Conservation (phyloP, 2,329 filamentous ascomycete species). For the Byssoonygena ceratinophila region DNA sequence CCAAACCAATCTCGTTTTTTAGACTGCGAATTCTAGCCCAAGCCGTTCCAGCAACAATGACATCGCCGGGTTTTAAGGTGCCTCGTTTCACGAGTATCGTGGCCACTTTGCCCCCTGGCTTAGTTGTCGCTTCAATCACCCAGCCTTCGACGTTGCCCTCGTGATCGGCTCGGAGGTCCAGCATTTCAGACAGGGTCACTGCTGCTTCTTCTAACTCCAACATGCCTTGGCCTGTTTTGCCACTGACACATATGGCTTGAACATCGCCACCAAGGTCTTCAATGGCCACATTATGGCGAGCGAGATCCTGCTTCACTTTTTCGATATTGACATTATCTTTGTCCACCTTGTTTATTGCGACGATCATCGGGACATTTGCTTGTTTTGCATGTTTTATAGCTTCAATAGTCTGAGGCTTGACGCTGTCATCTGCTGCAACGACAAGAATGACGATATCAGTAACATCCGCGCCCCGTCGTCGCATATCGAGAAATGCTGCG, state of each 20-base stretch:
- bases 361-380: slow-evolving; percentile 87
- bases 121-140: slow-evolving; percentile 85
- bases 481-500: slow-evolving; percentile 90
- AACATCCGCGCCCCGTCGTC: slow-evolving; percentile 85
- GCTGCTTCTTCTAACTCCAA: slow-evolving; percentile 83
- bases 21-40: slow-evolving; percentile 80
- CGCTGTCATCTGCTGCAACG: slow-evolving; percentile 91
- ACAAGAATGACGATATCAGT: slow-evolving; percentile 96
- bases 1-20: slow-evolving; percentile 69
- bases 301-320: slow-evolving; percentile 77
- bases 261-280: slow-evolving; percentile 94
- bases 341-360: slow-evolving; percentile 96
- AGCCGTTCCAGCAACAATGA: slow-evolving; percentile 76
- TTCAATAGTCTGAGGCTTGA: slow-evolving; percentile 94
- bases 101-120: slow-evolving; percentile 70
- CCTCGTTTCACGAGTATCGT: slow-evolving; percentile 83
- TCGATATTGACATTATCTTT: slow-evolving; percentile 72
- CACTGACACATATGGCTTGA: slow-evolving; percentile 81
- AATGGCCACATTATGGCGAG: slow-evolving; percentile 72
- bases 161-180: slow-evolving; percentile 74
- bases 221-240: slow-evolving; percentile 90
- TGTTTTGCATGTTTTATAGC: slow-evolving; percentile 84
- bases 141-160: slow-evolving; percentile 78
- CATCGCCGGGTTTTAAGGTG: slow-evolving; percentile 67
- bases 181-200: slow-evolving; percentile 71